Evolutionary conservation across 1,284 basidiomycete genomes (phyloP), one percentile per base, ranked within the genome.

Genomic region (Bondarzewia mesenterica): DNA sequence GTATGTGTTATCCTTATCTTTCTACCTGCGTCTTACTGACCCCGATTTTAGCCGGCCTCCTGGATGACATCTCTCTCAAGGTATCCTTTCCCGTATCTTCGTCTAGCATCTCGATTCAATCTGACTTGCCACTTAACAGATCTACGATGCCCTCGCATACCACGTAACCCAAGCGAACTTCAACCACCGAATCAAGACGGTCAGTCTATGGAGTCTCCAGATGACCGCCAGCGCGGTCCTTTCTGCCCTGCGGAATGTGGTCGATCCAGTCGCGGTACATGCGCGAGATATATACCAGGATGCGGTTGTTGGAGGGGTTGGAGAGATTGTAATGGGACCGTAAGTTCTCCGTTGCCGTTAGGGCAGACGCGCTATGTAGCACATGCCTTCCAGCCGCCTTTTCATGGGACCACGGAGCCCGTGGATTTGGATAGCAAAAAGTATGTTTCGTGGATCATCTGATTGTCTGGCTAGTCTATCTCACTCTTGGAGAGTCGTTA

Each of bases 151-250:
- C 7, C 77, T 97, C 52, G 93, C 93, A 2, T 82, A 92, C 63
- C 93, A 97, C 64, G 93, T 95, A 52, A 82, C 83, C 1, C 86
- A 92, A 58, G 81, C 79, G 14, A 87, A 90, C 57, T 88, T 94
- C 73, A 88, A 91, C 59, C 80, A 86, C 50, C 80, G 93, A 14
- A 78, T 95, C 57, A 86, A 84, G 63, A 87, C 85, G 6, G 92
- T 97, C 54, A 84, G 89, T 50, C 69, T 90, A 14, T 91, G 89
- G 89, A 83, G 80, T 50, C 68, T 89, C 40, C 85, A 88, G 61
- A 77, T 84, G 69, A 85, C 85, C 4, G 79, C 83, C 1, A 77
- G 77, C 46, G 78, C 77, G 15, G 71, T 87, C 35, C 67, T 89
- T 32, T 69, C 75, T 32, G 73, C 83, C 2, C 62, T 89, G 22